phyloP scores from a whole-genome alignment of 805 yeast species.

The Candida gorgasii region DNA sequence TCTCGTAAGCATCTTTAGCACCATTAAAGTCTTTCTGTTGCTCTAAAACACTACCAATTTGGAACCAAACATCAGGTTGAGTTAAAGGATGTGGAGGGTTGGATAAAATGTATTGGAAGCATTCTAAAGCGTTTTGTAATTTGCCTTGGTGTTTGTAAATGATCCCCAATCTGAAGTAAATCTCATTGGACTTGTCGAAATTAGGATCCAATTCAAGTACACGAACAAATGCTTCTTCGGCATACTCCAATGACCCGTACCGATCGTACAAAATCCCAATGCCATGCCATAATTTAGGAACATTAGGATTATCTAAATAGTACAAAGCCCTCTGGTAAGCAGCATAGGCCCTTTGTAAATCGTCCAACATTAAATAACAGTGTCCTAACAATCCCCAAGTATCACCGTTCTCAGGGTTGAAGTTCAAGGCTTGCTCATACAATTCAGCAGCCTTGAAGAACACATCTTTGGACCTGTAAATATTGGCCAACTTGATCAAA shows the following conservation, averaged over 20 bases:
- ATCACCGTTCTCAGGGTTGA: conserved; percentile 87
- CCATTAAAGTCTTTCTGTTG: conserved; percentile 89
- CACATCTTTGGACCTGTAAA: conserved; percentile 85
- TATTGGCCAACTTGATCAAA: conserved; percentile 80
- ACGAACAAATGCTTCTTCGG: conserved; percentile 97
- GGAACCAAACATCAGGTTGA: conserved; percentile 98
- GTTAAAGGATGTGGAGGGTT: conserved; percentile 96
- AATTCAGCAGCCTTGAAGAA: conserved; percentile 94
- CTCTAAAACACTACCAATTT: conserved; percentile 93
- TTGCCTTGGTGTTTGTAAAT: conserved; percentile 94
- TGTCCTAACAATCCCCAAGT: conserved; percentile 97
- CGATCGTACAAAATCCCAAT: conserved; percentile 95
- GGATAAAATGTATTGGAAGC: conserved; percentile 86
- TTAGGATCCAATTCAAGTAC: conserved; percentile 94
- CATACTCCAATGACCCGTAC: conserved; percentile 94
- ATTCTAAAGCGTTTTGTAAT: conserved; percentile 83
- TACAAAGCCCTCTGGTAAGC: conserved; percentile 96
- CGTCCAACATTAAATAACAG: conserved; percentile 95
- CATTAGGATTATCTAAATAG: conserved; percentile 88
- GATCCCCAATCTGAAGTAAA: conserved; percentile 93
- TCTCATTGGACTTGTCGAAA: conserved; percentile 94
- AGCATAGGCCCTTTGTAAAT: conserved; percentile 89
- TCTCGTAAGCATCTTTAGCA: conserved; percentile 93
- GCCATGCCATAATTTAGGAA: conserved; percentile 98
- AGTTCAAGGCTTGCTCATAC: conserved; percentile 80